phyloP scores from a whole-genome alignment of 257 asterid genomes.

The Fraxinus anomala region DNA sequence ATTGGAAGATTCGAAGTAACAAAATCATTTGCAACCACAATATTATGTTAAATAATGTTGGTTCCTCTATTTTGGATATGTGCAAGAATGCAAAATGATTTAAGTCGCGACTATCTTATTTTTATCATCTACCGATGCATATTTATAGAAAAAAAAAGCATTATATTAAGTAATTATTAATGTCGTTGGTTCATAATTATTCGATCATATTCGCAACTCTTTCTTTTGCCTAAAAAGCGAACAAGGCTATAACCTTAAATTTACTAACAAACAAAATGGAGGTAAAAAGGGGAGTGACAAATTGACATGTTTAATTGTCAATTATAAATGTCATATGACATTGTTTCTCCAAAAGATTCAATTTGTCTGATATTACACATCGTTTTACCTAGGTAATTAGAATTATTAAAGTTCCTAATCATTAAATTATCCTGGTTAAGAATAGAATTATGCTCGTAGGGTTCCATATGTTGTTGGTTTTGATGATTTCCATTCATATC shows the following conservation, averaged over 20 bases:
- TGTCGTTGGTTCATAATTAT: constrained; percentile 45
- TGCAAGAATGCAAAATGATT: neutral
- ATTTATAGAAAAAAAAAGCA: no score
- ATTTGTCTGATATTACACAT: constrained; percentile 19
- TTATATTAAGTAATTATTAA: constrained; percentile 25
- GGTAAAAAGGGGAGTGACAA: neutral
- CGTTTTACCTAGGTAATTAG: constrained; percentile 12
- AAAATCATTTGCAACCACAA: no score
- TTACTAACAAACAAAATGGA: constrained; percentile 23
- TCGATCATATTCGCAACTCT: constrained; percentile 20
- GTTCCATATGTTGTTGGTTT: neutral
- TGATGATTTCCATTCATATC: constrained; percentile 1
- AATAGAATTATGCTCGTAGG: neutral
- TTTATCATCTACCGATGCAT: neutral
- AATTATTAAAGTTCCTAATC: constrained; percentile 11
- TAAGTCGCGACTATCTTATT: neutral
- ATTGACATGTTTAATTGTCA: constrained; percentile 15
- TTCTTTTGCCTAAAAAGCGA: neutral
- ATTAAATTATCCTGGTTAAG: constrained; percentile 11
- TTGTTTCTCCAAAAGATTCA: constrained; percentile 21
- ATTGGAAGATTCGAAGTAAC: no score
- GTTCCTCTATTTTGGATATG: no score
- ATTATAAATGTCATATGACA: neutral
- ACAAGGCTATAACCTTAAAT: constrained; percentile 7
- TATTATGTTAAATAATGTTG: no score